Base-by-base conservation (phyloP, 805 yeast genomes). In the Helenozyma rhizophorensis region DNA sequence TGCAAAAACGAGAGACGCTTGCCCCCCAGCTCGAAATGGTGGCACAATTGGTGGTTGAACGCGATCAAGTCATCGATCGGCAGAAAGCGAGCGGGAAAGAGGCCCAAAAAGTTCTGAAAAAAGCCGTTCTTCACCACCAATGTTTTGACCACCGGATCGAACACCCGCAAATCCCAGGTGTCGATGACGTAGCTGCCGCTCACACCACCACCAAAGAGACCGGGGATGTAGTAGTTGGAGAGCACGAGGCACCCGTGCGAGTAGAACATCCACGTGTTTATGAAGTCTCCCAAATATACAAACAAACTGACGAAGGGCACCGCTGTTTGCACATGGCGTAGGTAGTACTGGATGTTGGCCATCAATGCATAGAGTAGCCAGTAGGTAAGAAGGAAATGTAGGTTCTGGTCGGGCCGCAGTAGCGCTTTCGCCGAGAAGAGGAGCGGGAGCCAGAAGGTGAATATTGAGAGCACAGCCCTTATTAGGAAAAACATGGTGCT, bases 211-310 rank as follows among this genome's bases (percentile, higher is more conserved):
- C 34, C 24, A 3, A 28, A 22, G 9, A 37, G 4, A 9, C 10
- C 14, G 11, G 47, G 47, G 14, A 40, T 16, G 15, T 33, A 40
- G 22, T 28, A 31, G 27, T 30, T 25, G 18, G 36, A 14, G 7
- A 26, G 21, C 21, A 42, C 38, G 14, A 35, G 26, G 30, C 47
- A 42, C 14, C 47, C 47, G 19, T 41, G 43, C 23, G 35, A 33
- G 26, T 40, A 42, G 26, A 42, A 42, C 36, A 42, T 28, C 47
- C 47, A 42, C 21, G 37, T 23, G 10, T 34, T 32, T 9, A 35
- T 11, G 17, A 36, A 14, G 23, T 31, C 39, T 10, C 41, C 41
- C 21, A 26, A 12, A 6, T 34, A 9, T 4, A 22, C 7, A 16
- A 31, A 6, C 6, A 28, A 12, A 8, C 24, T 14, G 19, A 24